Evolutionary conservation across 805 yeast genomes (phyloP), one percentile per base, ranked within the genome.

Genomic region (Torulaspora gathmanii): DNA sequence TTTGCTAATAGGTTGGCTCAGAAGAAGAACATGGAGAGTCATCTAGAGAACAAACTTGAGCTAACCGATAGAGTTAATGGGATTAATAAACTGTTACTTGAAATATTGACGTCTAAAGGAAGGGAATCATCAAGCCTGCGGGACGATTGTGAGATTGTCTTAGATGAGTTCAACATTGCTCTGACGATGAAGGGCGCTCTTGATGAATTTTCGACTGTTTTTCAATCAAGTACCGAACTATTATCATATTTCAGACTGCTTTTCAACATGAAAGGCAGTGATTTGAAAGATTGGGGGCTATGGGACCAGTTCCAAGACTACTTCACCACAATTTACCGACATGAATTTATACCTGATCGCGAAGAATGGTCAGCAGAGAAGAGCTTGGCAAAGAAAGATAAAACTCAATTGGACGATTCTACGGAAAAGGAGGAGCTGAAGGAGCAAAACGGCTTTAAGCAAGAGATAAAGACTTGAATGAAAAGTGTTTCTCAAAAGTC

Each of bases 101-200:
- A 52, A 9, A 12, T 51, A 5, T 37, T 45, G 10, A 19, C 38
- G 8, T 23, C 42, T 17, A 35, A 34, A 12, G 23, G 26, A 2
- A 13, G 38, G 1, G 30, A 41, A 2, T 17, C 36, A 1, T 33
- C 44, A 16, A 41, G 47, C 4, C 31, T 30, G 10, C 55, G 45
- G 28, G 60, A 58, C 16, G 57, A 54, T 27, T 52, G 51, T 35
- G 62, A 61, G 42, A 39, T 56, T 6, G 35, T 61, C 6, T 19
- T 58, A 10, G 66, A 61, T 50, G 66, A 62, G 49, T 42, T 63
- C 29, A 58, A 55, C 12, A 44, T 51, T 20, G 62, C 60, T 1
- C 41, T 61, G 6, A 45, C 50, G 11, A 45, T 52, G 28, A 61
- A 55, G 23, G 61, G 61, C 4, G 36, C 57, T 2, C 53, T 52